These are phyloP conservation scores for Fusarium tanahbumbuense DNA, from an alignment of 2,329 filamentous ascomycete genomes.

Conservation along the genomic window DNA sequence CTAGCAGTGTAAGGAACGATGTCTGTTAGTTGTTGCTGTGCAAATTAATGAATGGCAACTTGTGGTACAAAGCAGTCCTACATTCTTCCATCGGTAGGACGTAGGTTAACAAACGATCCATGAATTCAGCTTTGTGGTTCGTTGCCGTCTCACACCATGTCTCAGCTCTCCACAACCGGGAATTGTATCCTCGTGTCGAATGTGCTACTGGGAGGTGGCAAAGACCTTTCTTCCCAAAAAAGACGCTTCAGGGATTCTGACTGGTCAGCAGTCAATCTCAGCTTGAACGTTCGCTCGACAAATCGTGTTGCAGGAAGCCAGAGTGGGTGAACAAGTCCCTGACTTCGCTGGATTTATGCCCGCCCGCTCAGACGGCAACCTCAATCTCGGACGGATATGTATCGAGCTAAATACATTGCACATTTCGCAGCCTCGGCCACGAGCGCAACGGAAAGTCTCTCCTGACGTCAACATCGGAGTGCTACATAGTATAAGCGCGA, in stretches of 20 bases:
- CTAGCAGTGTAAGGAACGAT: neutral
- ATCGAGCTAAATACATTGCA: neutral
- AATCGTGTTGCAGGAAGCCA: slow-evolving; percentile 32
- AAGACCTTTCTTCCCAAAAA: slow-evolving; percentile 27
- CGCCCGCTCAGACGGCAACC: slow-evolving; percentile 2
- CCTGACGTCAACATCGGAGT: slow-evolving; percentile 19
- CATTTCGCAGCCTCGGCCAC: slow-evolving; percentile 2
- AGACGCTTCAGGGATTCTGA: slow-evolving; percentile 35
- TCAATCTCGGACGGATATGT: neutral
- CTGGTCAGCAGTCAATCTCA: slow-evolving; percentile 30
- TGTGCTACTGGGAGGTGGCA: slow-evolving; percentile 28
- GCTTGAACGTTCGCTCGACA: slow-evolving; percentile 26
- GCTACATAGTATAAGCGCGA: slow-evolving; percentile 3
- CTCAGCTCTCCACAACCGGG: slow-evolving; percentile 30
- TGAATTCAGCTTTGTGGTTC: neutral
- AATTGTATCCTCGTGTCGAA: slow-evolving; percentile 11
- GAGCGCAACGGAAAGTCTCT: slow-evolving; percentile 4
- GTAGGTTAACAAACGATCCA: neutral
- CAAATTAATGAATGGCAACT: neutral
- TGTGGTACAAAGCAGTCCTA: neutral
- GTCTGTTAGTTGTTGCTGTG: neutral
- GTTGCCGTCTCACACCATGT: slow-evolving; percentile 18
- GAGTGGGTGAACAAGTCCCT: slow-evolving; percentile 11
- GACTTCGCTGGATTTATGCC: slow-evolving; percentile 20
- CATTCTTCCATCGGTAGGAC: neutral